Conservation (phyloP, 2,329 filamentous ascomycete genomes). For the Fusarium solani-melongenae region DNA sequence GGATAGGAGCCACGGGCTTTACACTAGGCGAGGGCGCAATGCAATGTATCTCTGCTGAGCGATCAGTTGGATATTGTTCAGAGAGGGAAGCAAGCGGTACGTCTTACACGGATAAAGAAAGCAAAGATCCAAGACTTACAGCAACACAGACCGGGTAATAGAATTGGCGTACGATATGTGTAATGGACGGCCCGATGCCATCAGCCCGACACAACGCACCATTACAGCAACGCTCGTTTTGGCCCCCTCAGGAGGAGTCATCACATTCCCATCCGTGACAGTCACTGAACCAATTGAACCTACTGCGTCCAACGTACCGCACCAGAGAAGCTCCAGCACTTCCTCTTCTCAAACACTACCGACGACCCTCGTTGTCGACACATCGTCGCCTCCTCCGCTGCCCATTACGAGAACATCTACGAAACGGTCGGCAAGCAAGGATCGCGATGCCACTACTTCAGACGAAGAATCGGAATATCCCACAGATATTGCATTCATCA, state of each 20-base stretch:
- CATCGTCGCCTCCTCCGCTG: constrained; percentile 36
- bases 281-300: constrained; percentile 4
- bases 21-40: constrained; percentile 79
- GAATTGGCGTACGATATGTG: constrained; percentile 71
- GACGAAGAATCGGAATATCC: neutral
- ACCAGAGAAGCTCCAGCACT: constrained; percentile 18
- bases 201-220: constrained; percentile 67
- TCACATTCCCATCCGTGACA: constrained; percentile 43
- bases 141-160: constrained; percentile 51
- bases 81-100: constrained; percentile 53
- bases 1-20: constrained; percentile 68
- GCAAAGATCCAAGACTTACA: constrained; percentile 25
- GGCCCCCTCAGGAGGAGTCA: constrained; percentile 43
- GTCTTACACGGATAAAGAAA: constrained; percentile 13
- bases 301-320: constrained; percentile 2
- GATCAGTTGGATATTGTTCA: constrained; percentile 62
- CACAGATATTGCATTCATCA: constrained; percentile 18
- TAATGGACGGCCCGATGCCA: constrained; percentile 57
- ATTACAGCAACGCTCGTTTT: constrained; percentile 67
- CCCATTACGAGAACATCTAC: constrained; percentile 13
- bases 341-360: constrained; percentile 32
- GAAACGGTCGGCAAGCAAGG: constrained; percentile 5
- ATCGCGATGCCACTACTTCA: constrained; percentile 2
- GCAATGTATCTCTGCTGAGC: constrained; percentile 71
- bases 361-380: constrained; percentile 45